These are phyloP conservation scores for Trichoderma koningii DNA, from an alignment of 2,329 filamentous ascomycete species.

Conservation along the genomic window DNA sequence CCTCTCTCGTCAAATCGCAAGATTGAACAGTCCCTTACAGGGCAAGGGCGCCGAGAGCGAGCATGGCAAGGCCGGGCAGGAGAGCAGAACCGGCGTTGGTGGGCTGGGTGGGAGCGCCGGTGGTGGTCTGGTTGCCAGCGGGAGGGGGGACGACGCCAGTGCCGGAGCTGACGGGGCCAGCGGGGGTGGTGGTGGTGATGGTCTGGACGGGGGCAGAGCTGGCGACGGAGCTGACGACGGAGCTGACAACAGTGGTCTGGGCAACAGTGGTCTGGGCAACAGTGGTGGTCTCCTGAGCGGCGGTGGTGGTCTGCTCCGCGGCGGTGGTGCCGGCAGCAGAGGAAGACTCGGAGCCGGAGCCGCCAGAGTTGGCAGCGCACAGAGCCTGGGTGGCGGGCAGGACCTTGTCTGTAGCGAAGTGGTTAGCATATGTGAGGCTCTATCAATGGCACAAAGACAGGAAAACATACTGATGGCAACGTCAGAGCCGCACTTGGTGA, in stretches of 20 bases:
- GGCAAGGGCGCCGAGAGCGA: slow-evolving; percentile 40
- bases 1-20: too few species aligned
- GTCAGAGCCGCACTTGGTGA: slow-evolving; percentile 42
- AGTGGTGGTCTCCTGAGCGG: background rate
- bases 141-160: slow-evolving; percentile 17
- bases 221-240: background rate
- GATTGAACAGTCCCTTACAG: slow-evolving; percentile 37
- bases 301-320: slow-evolving; percentile 29
- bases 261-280: slow-evolving; percentile 10
- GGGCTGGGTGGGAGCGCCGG: slow-evolving; percentile 26
- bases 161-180: background rate
- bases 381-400: slow-evolving; percentile 43
- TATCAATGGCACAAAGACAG: background rate
- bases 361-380: slow-evolving; percentile 33
- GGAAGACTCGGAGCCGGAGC: slow-evolving; percentile 9
- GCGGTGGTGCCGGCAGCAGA: slow-evolving; percentile 15
- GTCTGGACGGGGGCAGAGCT: slow-evolving; percentile 3
- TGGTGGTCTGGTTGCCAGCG: slow-evolving; percentile 24
- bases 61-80: slow-evolving; percentile 39
- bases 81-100: slow-evolving; percentile 38
- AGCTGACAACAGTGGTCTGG: slow-evolving; percentile 4
- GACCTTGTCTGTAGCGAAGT: slow-evolving; percentile 40
- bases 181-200: slow-evolving; percentile 14
- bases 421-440: background rate
- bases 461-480: slow-evolving; percentile 43